Evolutionary conservation across 75 land plant species (phyloP), one percentile per base, ranked within the genome.

Genomic region (Azolla pinnata): DNA sequence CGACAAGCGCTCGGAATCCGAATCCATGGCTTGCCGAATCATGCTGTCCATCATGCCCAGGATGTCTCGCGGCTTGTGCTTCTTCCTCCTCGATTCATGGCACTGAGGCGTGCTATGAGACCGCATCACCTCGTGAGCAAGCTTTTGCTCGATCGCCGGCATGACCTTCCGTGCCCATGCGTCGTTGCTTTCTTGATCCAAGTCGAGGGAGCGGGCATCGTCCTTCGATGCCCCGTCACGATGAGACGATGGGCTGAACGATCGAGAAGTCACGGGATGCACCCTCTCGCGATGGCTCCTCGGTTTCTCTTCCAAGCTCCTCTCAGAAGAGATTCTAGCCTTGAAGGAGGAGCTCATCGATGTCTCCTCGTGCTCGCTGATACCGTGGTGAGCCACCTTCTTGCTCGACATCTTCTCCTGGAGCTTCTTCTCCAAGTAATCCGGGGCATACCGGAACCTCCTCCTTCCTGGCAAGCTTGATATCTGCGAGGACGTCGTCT

Each of bases 381-480:
- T n/a, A n/a, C n/a, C n/a, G n/a, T n/a, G n/a, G n/a, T n/a, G n/a
- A n/a, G n/a, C n/a, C n/a, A n/a, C n/a, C 14, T 31, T 47, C 29
- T 33, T 64, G 57, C n/a, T n/a, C n/a, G n/a, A n/a, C n/a, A 35
- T 12, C 40, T 14, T 52, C 54, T 24, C 54, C 29, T 52, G 54
- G 12, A 52, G 27, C 24, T 29, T 52, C 27, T 52, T 52, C 29
- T 52, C 29, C 24, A 52, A 52, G 27, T 24, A 52, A 29, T 52
- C 54, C 24, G 54, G 2, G 3, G 54, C 54, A 52, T 25, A 52
- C 1, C 54, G 25, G 28, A 52, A 52, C 29, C 29, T 18, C 27
- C 54, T 23, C 1, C 54, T 29, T 52, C 54, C 54, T 25, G n/a
- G n/a, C n/a, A n/a, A n/a, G n/a, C n/a, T n/a, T n/a, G n/a, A n/a